Evolutionary conservation across 1,284 basidiomycete species (phyloP).

Genomic region (Puccinia hordei): DNA sequence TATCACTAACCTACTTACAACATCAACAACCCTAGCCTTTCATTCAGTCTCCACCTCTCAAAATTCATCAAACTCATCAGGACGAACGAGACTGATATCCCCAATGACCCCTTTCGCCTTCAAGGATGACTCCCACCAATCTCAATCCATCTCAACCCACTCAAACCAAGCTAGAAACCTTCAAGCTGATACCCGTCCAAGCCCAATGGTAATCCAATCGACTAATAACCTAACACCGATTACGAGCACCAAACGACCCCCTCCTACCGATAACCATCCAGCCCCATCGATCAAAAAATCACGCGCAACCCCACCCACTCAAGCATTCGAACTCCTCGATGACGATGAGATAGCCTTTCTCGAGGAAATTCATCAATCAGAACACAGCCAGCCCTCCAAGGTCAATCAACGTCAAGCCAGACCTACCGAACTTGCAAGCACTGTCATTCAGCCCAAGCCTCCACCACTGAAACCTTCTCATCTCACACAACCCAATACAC

Average conservation of each 20-base stretch:
- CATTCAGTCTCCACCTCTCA: too few relatives aligned
- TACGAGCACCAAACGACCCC: background rate
- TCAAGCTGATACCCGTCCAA: background rate
- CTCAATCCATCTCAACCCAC: background rate
- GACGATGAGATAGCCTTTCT: conserved; percentile 19
- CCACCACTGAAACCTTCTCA: background rate
- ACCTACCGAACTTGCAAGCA: background rate
- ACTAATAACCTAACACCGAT: background rate
- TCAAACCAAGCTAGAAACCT: background rate
- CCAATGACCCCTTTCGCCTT: conserved; percentile 4
- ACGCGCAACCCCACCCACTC: background rate
- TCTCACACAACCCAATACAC: background rate
- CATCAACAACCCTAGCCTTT: too few relatives aligned
- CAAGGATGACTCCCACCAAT: conserved; percentile 11
- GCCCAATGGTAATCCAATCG: background rate
- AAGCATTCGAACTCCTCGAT: background rate
- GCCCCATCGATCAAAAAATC: conserved; percentile 7
- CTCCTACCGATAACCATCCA: background rate
- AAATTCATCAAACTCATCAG: too few relatives aligned
- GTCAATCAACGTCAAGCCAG: background rate
- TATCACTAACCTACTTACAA: too few relatives aligned
- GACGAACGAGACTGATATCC: background rate
- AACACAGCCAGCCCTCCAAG: conserved; percentile 6
- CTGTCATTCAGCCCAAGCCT: background rate
- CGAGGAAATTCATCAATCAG: conserved; percentile 16